Conservation (phyloP, 352 stramenopile genomes). For the Phytopythium boreale region DNA sequence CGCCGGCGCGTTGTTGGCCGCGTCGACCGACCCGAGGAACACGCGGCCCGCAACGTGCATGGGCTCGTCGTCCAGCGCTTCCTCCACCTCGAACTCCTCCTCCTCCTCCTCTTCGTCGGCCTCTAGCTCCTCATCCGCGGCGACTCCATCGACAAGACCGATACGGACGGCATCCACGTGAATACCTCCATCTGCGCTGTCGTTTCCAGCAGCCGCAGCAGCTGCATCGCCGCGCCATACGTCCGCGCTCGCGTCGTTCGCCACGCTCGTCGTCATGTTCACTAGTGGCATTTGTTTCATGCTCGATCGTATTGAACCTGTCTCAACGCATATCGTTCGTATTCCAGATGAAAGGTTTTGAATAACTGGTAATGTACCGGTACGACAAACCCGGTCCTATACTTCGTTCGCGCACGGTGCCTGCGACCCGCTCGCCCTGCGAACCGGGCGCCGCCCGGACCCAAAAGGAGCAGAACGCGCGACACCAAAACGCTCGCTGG, state of each 20-base stretch:
- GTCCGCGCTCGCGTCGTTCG: not conserved
- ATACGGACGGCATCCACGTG: not conserved
- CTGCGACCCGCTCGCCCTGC: not conserved
- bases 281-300: not conserved
- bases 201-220: not conserved
- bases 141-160: not conserved
- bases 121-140: constrained; percentile 8
- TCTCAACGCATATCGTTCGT: not conserved
- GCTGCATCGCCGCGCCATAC: constrained; percentile 15
- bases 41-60: constrained; percentile 44
- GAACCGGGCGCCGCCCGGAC: no score
- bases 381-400: not conserved
- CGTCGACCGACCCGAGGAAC: constrained; percentile 70
- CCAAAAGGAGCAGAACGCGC: not conserved
- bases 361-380: not conserved
- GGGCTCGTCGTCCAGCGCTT: constrained; percentile 52
- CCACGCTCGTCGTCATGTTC: constrained; percentile 3
- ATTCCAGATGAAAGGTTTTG: not conserved
- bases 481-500: not conserved
- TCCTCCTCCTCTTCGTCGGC: constrained; percentile 27
- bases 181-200: not conserved
- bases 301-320: not conserved
- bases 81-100: constrained; percentile 51
- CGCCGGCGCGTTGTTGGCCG: constrained; percentile 40
- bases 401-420: not conserved